Evolutionary conservation across 345 rosid species (phyloP).

Genomic region (Camelina sativa): DNA sequence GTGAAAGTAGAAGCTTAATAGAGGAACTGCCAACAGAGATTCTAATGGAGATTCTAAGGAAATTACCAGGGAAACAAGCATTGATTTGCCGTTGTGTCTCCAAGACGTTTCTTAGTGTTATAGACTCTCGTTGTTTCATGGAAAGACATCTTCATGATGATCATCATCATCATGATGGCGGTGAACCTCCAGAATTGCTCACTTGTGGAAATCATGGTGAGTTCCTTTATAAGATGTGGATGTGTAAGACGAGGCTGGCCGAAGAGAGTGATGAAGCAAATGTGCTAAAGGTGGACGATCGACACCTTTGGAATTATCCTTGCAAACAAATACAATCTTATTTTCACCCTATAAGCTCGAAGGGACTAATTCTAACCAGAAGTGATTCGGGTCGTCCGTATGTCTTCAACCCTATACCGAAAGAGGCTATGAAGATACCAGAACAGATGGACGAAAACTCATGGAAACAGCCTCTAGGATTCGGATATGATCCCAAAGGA

Average conservation of each 20-base stretch:
- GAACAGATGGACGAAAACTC: neutral
- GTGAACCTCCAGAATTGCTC: neutral
- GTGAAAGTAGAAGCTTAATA: neutral
- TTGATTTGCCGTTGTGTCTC: neutral
- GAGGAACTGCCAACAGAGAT: neutral
- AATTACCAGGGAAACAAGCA: neutral
- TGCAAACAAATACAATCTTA: neutral
- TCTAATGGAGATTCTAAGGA: neutral
- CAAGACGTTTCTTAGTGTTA: neutral
- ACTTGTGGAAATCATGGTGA: neutral
- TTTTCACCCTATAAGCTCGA: neutral
- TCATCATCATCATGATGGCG: neutral
- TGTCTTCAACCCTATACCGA: neutral
- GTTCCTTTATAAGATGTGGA: neutral
- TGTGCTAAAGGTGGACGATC: neutral
- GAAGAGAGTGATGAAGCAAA: neutral
- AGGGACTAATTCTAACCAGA: neutral
- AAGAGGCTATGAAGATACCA: constrained; percentile 2
- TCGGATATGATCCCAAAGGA: neutral
- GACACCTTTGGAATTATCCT: neutral
- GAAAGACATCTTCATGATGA: neutral
- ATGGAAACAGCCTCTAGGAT: neutral
- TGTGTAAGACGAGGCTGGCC: neutral
- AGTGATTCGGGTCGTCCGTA: neutral
- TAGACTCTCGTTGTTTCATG: neutral